Base-by-base conservation (phyloP, 2,329 filamentous ascomycete species). In the Aureobasidium melanogenum region DNA sequence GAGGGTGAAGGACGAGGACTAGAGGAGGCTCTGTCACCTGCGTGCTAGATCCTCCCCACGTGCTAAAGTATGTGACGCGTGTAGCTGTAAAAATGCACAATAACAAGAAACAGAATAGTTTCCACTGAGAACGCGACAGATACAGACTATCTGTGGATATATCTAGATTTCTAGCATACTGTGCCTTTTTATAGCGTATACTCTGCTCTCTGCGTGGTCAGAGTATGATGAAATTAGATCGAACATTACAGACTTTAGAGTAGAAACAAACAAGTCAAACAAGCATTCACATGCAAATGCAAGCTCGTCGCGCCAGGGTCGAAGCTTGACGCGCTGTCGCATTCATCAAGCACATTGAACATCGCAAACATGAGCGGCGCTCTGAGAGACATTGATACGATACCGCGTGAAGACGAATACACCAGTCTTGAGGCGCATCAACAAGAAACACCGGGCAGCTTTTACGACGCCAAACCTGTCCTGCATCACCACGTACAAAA, bases 391-490 rank as follows among this genome's bases (percentile, higher is more conserved):
- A 82, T 89, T 48, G 79, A 79, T 52, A 75, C 75, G 2, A 76
- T 84, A 30, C 87, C 87, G 5, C 75, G 79, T 17, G 69, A 79
- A 15, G 77, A 77, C 38, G 82, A 85, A 69, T 92, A 85, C 73
- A 84, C 81, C 36, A 77, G 82, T 5, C 80, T 92, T 48, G 77
- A 80, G 62, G 85, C 89, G 63, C 88, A 91, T 70, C 83, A 90
- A 71, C 79, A 84, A 57, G 84, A 86, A 69, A 93, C 89, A 1
- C 89, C 89, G 0, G 78, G 80, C 62, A 87, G 83, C 44, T 93
- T 92, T 75, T 87, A 86, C 67, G 83, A 81, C 67, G 84, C 83
- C 30, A 89, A 88, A 69, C 84, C 88, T 1, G 81, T 92, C 46
- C 80, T 92, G 3, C 84, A 92, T 73, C 83, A 82, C 66, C 83